Percentiles rank a stretch among this genome's conserved stretches.
phyloP scores from a whole-genome alignment of 768 basidiomycete genomes.

The Glaciozyma antarctica region DNA sequence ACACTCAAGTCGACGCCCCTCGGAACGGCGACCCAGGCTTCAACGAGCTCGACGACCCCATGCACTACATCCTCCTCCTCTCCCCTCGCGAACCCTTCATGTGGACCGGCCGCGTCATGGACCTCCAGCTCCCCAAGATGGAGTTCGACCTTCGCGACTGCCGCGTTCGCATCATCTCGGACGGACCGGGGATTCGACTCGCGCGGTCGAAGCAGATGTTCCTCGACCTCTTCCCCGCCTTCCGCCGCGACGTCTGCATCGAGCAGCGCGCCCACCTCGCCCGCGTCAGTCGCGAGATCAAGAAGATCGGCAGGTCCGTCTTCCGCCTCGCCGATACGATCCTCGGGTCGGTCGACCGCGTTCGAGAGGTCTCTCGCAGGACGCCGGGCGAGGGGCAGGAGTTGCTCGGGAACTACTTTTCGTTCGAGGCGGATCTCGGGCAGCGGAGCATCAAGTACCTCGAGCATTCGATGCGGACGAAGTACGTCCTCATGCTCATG shows the following conservation, averaged over 20 bases:
- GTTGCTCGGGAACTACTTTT: slow-evolving; percentile 83
- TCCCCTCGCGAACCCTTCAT: slow-evolving; percentile 77
- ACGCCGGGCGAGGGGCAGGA: slow-evolving; percentile 61
- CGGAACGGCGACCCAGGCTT: slow-evolving; percentile 29
- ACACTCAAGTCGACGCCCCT: slow-evolving; percentile 29
- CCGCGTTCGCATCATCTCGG: slow-evolving; percentile 82
- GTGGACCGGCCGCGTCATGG: slow-evolving; percentile 82
- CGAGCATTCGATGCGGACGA: slow-evolving; percentile 57
- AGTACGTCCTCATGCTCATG: slow-evolving; percentile 75
- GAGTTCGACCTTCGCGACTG: slow-evolving; percentile 77
- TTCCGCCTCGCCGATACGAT: slow-evolving; percentile 86
- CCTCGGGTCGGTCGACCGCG: slow-evolving; percentile 79
- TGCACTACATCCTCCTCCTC: slow-evolving; percentile 68
- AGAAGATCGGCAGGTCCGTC: slow-evolving; percentile 80
- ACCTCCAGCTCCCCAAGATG: slow-evolving; percentile 62
- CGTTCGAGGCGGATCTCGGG: slow-evolving; percentile 92
- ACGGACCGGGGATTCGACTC: slow-evolving; percentile 71
- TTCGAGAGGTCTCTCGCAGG: slow-evolving; percentile 54
- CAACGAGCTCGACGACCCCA: slow-evolving; percentile 36
- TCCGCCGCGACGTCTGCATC: slow-evolving; percentile 47
- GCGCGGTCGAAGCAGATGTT: slow-evolving; percentile 56
- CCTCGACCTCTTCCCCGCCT: slow-evolving; percentile 39
- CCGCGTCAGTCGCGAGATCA: slow-evolving; percentile 73
- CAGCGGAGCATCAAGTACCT: slow-evolving; percentile 80
- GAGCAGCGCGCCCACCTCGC: slow-evolving; percentile 89